Percentiles rank a stretch among this genome's conserved stretches.
phyloP scores from a whole-genome alignment of 2,329 filamentous ascomycete genomes.

The Xylaria hypoxylon region DNA sequence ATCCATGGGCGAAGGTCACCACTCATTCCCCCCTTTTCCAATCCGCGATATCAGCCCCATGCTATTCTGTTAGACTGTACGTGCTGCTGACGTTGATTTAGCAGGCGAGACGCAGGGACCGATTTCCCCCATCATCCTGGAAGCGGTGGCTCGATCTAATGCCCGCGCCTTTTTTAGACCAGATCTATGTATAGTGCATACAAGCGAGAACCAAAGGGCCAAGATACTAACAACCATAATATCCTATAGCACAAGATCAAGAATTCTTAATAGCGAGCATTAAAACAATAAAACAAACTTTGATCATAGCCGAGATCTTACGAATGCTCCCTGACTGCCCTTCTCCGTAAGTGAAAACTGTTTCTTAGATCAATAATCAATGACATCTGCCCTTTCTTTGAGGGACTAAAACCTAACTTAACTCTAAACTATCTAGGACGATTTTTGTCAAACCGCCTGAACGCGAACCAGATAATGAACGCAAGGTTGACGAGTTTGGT shows the following conservation, averaged over 20 bases:
- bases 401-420: too few species aligned
- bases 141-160: neutral
- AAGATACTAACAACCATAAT: too few species aligned
- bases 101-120: neutral
- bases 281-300: neutral
- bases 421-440: too few species aligned
- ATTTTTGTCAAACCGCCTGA: neutral
- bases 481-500: neutral
- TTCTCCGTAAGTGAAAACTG: neutral
- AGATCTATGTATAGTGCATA: conserved; percentile 1
- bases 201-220: too few species aligned
- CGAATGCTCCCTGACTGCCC: neutral
- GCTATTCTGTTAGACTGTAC: too few species aligned
- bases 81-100: neutral
- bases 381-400: too few species aligned
- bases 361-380: too few species aligned
- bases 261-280: neutral
- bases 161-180: neutral
- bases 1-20: too few species aligned
- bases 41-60: too few species aligned
- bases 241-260: neutral
- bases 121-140: neutral
- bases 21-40: too few species aligned
- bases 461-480: neutral
- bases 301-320: neutral